phyloP scores from a whole-genome alignment of 768 basidiomycete genomes.

The Trametes meyenii region DNA sequence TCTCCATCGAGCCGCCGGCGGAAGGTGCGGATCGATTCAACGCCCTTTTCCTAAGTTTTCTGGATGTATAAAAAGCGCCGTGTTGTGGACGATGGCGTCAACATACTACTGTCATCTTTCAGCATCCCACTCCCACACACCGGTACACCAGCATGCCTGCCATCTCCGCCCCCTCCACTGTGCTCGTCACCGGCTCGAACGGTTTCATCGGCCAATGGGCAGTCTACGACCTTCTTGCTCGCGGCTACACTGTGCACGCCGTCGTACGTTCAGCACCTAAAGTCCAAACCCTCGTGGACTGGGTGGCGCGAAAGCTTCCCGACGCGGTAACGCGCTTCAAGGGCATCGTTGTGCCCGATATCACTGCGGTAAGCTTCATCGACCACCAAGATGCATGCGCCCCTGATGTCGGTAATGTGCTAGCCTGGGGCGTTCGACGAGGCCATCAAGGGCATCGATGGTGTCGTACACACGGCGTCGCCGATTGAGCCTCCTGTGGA shows the following conservation, averaged over 20 bases:
- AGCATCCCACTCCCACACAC: too few relatives aligned
- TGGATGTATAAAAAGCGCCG: background rate
- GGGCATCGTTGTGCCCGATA: conserved; percentile 1
- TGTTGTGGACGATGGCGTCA: too few relatives aligned
- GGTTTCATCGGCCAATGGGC: conserved; percentile 62
- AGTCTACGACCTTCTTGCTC: conserved; percentile 52
- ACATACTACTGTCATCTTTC: too few relatives aligned
- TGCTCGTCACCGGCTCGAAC: conserved; percentile 58
- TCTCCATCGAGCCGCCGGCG: too few relatives aligned
- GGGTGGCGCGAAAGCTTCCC: conserved; percentile 37
- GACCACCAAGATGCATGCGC: background rate
- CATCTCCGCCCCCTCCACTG: conserved; percentile 31
- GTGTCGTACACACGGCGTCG: conserved; percentile 67
- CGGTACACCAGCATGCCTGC: conserved; percentile 33
- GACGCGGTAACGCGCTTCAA: background rate
- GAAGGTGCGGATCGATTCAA: too few relatives aligned
- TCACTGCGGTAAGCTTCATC: background rate
- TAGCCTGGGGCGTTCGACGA: conserved; percentile 74
- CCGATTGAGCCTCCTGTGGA: conserved; percentile 52
- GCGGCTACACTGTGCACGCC: conserved; percentile 61
- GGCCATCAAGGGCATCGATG: conserved; percentile 73
- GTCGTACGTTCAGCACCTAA: conserved; percentile 63
- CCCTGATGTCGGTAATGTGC: background rate
- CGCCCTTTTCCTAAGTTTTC: background rate
- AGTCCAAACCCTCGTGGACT: conserved; percentile 51